Base-by-base conservation (phyloP, 2,329 filamentous ascomycete species). In the Ascochyta lentis region DNA sequence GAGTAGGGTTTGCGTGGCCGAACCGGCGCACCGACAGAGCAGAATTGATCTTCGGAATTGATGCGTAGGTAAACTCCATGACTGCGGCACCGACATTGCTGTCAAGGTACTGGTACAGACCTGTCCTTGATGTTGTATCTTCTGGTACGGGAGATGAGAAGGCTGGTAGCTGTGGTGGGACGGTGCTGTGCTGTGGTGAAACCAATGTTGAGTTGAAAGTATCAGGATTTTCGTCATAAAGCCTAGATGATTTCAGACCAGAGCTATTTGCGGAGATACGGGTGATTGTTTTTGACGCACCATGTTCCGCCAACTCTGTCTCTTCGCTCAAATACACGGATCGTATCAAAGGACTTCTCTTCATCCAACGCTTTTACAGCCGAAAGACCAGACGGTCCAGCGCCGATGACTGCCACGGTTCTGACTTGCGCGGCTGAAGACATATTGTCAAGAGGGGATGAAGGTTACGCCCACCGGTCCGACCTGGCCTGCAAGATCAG, bases 291-390 rank as follows among this genome's bases (percentile, higher is more conserved):
- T 9, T 19, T 22, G 2, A 31, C 79, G 67, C 68, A 87, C 86
- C 86, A 88, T 49, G 83, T 86, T n/a, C 86, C 86, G 46, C 86
- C 86, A 1, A 84, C 77, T 9, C 77, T 79, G 56, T 86, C 83
- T 44, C 84, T 80, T 24, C 86, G 77, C 65, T 88, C 86, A 66
- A 88, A 88, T 0, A 88, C 83, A 6, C 83, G 79, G 51, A 88
- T 44, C 5, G 49, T 84, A 2, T 77, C 70, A 61, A 88, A 88
- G 0, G 75, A 66, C 58, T 84, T 78, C 65, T 88, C 86, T 16
- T 44, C 52, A 4, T 55, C 52, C 31, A 49, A 29, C 12, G 45
- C 52, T 15, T 55, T 55, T 2, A 55, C 52, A 19, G 52, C 52
- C 5, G 52, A 49, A 6, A 55, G 22, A 5, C 45, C 46, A 2